Evolutionary conservation across 345 rosid species (phyloP), one percentile per base, ranked within the genome.

Genomic region (Populus alba): DNA sequence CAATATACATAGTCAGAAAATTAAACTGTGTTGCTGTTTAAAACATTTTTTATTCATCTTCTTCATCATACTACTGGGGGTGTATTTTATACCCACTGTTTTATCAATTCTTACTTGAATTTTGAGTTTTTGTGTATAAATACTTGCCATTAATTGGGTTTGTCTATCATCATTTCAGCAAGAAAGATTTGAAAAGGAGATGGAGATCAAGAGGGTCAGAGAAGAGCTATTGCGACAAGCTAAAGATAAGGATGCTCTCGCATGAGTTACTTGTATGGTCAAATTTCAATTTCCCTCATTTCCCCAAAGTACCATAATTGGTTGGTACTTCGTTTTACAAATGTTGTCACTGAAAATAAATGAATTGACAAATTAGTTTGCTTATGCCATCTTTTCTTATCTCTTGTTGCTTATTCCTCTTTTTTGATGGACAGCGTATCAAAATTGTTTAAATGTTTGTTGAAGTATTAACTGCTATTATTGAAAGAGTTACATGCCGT

Each of bases 131-230:
- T n/a, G 15, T 39, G 68, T 61, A 5, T 61, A 25, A 13, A 39
- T 13, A 7, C 31, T 57, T 15, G 29, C 10, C 15, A 16, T n/a
- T 22, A 12, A 55, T 20, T 55, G 33, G 67, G 33, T 4, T 67
- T 25, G 25, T 23, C 18, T 75, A 15, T 33, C 49, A 27, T 76
- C 20, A 71, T 75, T 78, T 66, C 84, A 88, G 95, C 84, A 78
- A 78, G 91, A 89, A 79, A 85, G 90, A 82, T 18, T 88, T 87
- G 94, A 88, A 86, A 86, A 74, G 77, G 90, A 86, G 83, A 92
- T 86, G 35, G 89, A 87, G 84, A 82, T 89, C 61, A 89, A 77
- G 83, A 84, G 87, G 47, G 87, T 88, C 63, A 85, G 91, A 79
- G 90, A 85, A 76, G 88, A 91, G 86, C 68, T 89, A 81, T 77